Evolutionary conservation across 257 asterid genomes (phyloP).

Genomic region (Datura wrightii): DNA sequence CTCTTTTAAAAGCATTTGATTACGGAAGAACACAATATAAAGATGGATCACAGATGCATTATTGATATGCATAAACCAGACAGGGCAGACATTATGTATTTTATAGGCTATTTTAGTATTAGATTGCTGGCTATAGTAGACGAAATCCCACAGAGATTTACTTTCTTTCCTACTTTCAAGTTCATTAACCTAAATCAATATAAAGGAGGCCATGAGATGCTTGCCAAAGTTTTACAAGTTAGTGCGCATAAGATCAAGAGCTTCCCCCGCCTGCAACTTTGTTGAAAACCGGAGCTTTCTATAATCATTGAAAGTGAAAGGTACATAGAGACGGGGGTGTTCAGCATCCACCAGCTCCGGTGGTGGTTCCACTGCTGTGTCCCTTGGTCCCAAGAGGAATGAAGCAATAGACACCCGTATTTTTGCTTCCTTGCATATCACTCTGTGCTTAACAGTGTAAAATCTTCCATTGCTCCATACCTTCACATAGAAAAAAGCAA

Average conservation of each 20-base stretch:
- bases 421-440: conserved; percentile 44
- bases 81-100: neutral
- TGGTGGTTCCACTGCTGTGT: conserved; percentile 38
- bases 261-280: conserved; percentile 44
- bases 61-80: neutral
- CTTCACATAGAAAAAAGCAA: conserved; percentile 31
- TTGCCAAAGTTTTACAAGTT: conserved; percentile 14
- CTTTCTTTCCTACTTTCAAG: neutral
- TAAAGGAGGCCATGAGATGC: neutral
- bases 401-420: conserved; percentile 43
- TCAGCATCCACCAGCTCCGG: conserved; percentile 39
- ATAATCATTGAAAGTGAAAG: conserved; percentile 41
- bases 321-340: conserved; percentile 38
- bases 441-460: conserved; percentile 44
- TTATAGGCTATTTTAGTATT: neutral
- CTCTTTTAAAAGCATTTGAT: neutral
- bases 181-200: neutral
- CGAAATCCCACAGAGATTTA: neutral
- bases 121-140: neutral
- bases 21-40: neutral
- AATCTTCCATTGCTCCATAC: conserved; percentile 53
- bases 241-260: conserved; percentile 37
- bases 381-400: conserved; percentile 45
- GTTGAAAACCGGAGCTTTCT: conserved; percentile 39
- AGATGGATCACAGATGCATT: neutral